Evolutionary conservation across 148 eudicot genomes (phyloP).

Genomic region (Rhododendron griersonianum): DNA sequence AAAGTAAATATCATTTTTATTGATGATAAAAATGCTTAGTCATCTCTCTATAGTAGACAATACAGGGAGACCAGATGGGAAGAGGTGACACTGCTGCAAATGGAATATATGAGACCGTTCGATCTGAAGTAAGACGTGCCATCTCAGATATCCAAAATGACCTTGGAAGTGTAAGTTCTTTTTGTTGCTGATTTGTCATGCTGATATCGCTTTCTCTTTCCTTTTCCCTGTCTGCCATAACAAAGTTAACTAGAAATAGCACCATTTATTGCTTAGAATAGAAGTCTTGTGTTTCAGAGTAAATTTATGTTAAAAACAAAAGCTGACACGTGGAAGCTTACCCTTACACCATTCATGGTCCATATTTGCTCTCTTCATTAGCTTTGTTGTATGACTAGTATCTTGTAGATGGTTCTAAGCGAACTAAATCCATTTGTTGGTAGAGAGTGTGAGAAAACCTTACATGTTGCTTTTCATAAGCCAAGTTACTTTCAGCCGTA

Average conservation of each 20-base stretch:
- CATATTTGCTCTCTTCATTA: not conserved
- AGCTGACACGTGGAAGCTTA: not conserved
- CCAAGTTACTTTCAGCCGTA: not conserved
- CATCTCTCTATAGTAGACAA: slow-evolving; percentile 9
- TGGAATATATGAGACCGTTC: slow-evolving; percentile 57
- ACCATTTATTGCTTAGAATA: not conserved
- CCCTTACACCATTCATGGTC: not conserved
- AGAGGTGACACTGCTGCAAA: slow-evolving; percentile 23
- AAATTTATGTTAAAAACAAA: not conserved
- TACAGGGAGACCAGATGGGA: slow-evolving; percentile 23
- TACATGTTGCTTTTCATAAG: not conserved
- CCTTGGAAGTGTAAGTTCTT: slow-evolving; percentile 38
- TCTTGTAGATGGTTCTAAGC: not conserved
- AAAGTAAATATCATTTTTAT: not conserved
- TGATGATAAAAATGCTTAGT: not conserved
- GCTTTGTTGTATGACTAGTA: not conserved
- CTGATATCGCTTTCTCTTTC: not conserved
- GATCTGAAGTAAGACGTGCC: slow-evolving; percentile 58
- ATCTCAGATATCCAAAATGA: slow-evolving; percentile 53
- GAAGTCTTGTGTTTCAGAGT: not conserved
- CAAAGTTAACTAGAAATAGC: not conserved
- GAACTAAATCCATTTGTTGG: not conserved
- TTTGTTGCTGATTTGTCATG: not conserved
- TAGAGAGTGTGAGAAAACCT: not conserved
- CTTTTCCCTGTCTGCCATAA: not conserved